Conservation (phyloP, 257 asterid species). For the Salvia hispanica region DNA sequence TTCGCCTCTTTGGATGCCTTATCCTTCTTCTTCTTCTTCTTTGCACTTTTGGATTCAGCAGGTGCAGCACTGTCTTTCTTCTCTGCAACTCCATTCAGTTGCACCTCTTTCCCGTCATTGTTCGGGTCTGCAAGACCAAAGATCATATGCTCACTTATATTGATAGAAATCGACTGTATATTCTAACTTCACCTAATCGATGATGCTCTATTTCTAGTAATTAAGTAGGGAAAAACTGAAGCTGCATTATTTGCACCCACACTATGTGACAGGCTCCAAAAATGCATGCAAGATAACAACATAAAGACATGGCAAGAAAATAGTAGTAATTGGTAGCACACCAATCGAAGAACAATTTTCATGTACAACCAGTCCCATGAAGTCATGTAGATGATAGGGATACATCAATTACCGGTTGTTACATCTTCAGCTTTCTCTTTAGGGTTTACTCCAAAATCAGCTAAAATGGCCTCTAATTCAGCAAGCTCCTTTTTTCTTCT, state of each 20-base stretch:
- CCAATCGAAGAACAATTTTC: background rate
- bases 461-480: slow-evolving; percentile 89
- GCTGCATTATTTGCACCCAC: slow-evolving; percentile 1
- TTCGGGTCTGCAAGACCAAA: slow-evolving; percentile 38
- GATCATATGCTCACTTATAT: background rate
- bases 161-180: too few relatives aligned
- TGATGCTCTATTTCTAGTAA: background rate
- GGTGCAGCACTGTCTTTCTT: slow-evolving; percentile 62
- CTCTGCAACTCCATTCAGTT: slow-evolving; percentile 48
- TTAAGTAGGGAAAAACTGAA: background rate
- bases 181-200: too few relatives aligned
- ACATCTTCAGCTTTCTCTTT: slow-evolving; percentile 59
- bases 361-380: background rate
- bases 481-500: slow-evolving; percentile 94
- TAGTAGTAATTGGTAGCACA: background rate
- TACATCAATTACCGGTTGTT: slow-evolving; percentile 52
- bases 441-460: slow-evolving; percentile 70
- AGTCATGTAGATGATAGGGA: slow-evolving; percentile 9
- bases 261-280: background rate
- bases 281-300: background rate
- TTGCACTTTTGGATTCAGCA: slow-evolving; percentile 78
- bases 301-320: background rate
- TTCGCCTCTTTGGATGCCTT: slow-evolving; percentile 59
- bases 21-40: slow-evolving; percentile 81
- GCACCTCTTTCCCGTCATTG: slow-evolving; percentile 53